phyloP scores from a whole-genome alignment of 495 filamentous ascomycete species.

The Penicillium lividum region DNA sequence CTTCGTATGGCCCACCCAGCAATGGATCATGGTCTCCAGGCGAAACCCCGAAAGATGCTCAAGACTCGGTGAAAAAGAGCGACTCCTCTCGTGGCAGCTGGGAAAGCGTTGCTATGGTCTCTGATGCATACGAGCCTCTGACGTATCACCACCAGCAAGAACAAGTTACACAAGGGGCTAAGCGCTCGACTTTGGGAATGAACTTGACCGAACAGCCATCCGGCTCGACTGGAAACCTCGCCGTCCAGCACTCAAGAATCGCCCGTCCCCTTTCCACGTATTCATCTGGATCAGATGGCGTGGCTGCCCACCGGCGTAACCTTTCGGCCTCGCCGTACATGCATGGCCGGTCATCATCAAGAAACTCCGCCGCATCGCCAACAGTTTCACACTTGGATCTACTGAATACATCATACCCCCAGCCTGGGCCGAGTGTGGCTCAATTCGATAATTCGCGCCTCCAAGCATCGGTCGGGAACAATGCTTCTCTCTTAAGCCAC shows the following conservation, averaged over 20 bases:
- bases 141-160: constrained; percentile 52
- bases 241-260: constrained; percentile 56
- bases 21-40: constrained; percentile 46
- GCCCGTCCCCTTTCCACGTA: constrained; percentile 71
- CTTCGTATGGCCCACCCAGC: constrained; percentile 34
- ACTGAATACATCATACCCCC: constrained; percentile 84
- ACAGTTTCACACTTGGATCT: constrained; percentile 85
- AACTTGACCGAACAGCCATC: constrained; percentile 26
- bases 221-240: constrained; percentile 54
- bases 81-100: constrained; percentile 43
- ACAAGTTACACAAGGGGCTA: constrained; percentile 22
- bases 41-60: constrained; percentile 30
- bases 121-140: constrained; percentile 47
- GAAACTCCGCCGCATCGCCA: constrained; percentile 66
- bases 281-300: constrained; percentile 66
- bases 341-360: constrained; percentile 57
- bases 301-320: constrained; percentile 54
- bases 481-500: constrained; percentile 84
- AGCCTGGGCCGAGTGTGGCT: constrained; percentile 73
- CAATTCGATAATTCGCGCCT: constrained; percentile 76
- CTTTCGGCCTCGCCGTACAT: constrained; percentile 52
- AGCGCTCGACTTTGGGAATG: constrained; percentile 16
- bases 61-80: constrained; percentile 25
- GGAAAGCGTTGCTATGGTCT: constrained; percentile 35
- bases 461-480: constrained; percentile 74